A percentile compares a stretch with the other conserved stretches of the same genome.
These are phyloP conservation scores for Cryptococcus deneoformans DNA, from an alignment of 1,284 basidiomycete species.

Conservation along the genomic window DNA sequence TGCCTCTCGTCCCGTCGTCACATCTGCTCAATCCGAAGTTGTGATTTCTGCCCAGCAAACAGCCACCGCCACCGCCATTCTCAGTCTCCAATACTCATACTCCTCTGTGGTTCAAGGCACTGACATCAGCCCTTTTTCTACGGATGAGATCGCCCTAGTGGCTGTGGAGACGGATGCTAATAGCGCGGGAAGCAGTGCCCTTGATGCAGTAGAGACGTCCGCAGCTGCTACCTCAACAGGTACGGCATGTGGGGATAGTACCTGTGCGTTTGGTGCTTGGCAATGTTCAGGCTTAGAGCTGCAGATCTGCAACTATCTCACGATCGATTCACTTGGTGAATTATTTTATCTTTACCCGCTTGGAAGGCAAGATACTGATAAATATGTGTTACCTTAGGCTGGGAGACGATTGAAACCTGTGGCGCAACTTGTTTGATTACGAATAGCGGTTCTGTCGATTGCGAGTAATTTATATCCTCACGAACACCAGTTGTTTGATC, in stretches of 20 bases:
- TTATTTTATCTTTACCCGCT: background rate
- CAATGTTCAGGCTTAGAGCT: constrained; percentile 23
- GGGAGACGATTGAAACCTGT: constrained; percentile 16
- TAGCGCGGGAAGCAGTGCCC: too few relatives aligned
- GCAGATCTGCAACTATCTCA: constrained; percentile 29
- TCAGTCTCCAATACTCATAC: background rate
- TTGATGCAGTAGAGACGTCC: too few relatives aligned
- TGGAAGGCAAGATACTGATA: background rate
- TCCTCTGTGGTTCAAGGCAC: background rate
- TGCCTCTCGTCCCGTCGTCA: background rate
- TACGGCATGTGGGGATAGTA: too few relatives aligned
- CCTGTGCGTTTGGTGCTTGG: constrained; percentile 32
- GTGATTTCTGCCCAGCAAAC: background rate
- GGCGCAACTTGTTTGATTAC: constrained; percentile 10
- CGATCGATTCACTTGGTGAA: constrained; percentile 11
- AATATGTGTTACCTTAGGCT: constrained; percentile 4
- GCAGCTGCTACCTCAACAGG: too few relatives aligned
- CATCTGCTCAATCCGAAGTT: too few relatives aligned
- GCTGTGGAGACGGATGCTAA: too few relatives aligned
- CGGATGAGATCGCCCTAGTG: too few relatives aligned
- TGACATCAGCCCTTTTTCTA: too few relatives aligned
- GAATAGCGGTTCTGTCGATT: constrained; percentile 13
- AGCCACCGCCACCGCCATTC: background rate
- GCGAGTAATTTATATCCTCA: constrained; percentile 2
- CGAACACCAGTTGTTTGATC: too few relatives aligned